Percentiles rank a stretch among this genome's conserved stretches.
Conservation (phyloP, 1,284 basidiomycete genomes). For the Gastroboletus turbinatus region DNA sequence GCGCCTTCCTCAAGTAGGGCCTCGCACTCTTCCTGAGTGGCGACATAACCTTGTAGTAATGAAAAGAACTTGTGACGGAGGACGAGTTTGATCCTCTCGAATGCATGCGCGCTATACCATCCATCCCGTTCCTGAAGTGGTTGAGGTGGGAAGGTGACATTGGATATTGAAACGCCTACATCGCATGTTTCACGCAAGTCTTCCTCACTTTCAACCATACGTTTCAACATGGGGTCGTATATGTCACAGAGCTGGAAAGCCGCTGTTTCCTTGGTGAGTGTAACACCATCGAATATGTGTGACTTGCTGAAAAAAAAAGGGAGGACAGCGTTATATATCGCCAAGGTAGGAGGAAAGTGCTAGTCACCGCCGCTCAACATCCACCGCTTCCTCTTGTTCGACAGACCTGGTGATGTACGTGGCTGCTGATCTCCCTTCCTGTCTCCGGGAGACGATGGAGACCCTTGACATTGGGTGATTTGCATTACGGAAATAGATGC, state of each 20-base stretch:
- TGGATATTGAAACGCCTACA: slow-evolving; percentile 44
- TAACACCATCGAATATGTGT: slow-evolving; percentile 88
- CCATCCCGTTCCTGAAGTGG: slow-evolving; percentile 70
- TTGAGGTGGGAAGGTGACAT: background rate
- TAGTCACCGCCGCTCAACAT: slow-evolving; percentile 42
- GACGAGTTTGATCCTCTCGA: slow-evolving; percentile 82
- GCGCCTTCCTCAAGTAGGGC: slow-evolving; percentile 55
- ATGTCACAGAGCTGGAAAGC: slow-evolving; percentile 95
- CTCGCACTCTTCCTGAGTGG: slow-evolving; percentile 71
- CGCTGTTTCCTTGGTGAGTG: slow-evolving; percentile 77
- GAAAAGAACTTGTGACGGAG: slow-evolving; percentile 87
- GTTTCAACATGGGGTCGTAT: slow-evolving; percentile 75
- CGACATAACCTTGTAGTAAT: slow-evolving; percentile 70
- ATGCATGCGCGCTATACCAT: slow-evolving; percentile 76
- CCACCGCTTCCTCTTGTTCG: slow-evolving; percentile 41
- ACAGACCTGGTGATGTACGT: slow-evolving; percentile 39
- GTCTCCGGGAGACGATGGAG: slow-evolving; percentile 65
- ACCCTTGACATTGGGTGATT: slow-evolving; percentile 75
- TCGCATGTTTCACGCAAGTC: slow-evolving; percentile 69
- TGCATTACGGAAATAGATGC: slow-evolving; percentile 80
- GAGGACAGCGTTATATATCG: background rate
- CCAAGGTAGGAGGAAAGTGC: background rate
- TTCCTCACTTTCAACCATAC: slow-evolving; percentile 74
- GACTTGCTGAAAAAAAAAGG: slow-evolving; percentile 45
- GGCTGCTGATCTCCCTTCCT: slow-evolving; percentile 46